phyloP scores from a whole-genome alignment of 345 rosid genomes.

The Salix koriyanagi region DNA sequence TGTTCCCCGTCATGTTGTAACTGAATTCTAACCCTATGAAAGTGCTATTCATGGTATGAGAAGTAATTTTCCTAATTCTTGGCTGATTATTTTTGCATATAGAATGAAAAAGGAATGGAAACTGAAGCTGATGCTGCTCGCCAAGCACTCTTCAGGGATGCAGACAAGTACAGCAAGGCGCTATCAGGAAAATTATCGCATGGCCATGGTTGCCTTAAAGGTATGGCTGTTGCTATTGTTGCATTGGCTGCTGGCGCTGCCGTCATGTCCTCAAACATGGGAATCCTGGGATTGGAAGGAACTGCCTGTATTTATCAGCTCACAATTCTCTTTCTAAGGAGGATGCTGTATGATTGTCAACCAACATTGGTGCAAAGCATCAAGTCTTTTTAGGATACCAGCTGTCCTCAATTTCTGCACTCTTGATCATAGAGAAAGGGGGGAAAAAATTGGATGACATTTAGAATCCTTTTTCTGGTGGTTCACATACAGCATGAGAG shows the following conservation, averaged over 20 bases:
- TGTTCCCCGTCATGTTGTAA: background rate
- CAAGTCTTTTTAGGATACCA: slow-evolving; percentile 13
- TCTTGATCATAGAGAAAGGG: slow-evolving; percentile 4
- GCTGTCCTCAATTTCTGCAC: slow-evolving; percentile 21
- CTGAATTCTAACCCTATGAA: background rate
- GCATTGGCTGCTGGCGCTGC: slow-evolving; percentile 52
- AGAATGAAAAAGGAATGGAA: slow-evolving; percentile 57
- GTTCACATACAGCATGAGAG: slow-evolving; percentile 15
- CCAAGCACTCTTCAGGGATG: slow-evolving; percentile 36
- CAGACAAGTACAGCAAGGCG: slow-evolving; percentile 56
- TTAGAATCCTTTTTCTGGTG: slow-evolving; percentile 10
- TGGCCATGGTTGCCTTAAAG: slow-evolving; percentile 46
- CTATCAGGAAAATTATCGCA: slow-evolving; percentile 43
- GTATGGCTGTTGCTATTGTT: slow-evolving; percentile 34
- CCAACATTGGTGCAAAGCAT: slow-evolving; percentile 23
- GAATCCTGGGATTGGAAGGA: slow-evolving; percentile 39
- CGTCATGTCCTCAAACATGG: slow-evolving; percentile 25
- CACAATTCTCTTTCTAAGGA: slow-evolving; percentile 16
- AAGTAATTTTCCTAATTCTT: background rate
- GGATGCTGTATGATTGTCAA: background rate
- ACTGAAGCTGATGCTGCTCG: slow-evolving; percentile 29
- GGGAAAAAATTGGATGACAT: slow-evolving; percentile 10
- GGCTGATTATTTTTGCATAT: slow-evolving; percentile 6
- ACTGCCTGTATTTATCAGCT: slow-evolving; percentile 27
- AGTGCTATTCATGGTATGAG: background rate